A percentile compares a stretch with the other conserved stretches of the same genome.
Evolutionary conservation across 148 eudicot species (phyloP).

Genomic region (Selenicereus undatus): DNA sequence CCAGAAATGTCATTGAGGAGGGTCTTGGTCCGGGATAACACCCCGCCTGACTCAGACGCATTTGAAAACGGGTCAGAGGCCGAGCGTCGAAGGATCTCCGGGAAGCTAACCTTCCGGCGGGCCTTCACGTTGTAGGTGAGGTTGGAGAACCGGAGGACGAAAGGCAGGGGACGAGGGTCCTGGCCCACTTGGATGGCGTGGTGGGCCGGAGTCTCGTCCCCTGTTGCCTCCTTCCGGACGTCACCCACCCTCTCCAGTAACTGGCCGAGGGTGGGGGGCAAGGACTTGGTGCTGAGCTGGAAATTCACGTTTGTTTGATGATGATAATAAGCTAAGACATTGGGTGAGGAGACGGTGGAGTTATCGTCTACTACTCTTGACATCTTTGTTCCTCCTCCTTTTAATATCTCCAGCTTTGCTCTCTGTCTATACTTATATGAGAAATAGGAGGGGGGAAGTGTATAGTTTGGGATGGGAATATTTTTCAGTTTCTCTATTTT

Average conservation of each 20-base stretch:
- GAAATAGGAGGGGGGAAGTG: background rate
- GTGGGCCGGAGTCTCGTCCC: conserved; percentile 60
- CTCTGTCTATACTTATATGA: background rate
- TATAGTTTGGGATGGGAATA: background rate
- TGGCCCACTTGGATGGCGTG: conserved; percentile 37
- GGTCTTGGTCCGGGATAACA: conserved; percentile 35
- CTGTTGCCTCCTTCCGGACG: conserved; percentile 39
- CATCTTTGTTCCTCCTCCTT: conserved; percentile 17
- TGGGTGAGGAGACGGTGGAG: conserved; percentile 10
- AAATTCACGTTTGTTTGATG: conserved; percentile 2
- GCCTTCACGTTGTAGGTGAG: conserved; percentile 27
- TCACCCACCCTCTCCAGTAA: conserved; percentile 58
- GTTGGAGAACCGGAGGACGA: conserved; percentile 21
- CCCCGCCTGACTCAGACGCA: background rate
- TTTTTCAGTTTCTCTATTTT: background rate
- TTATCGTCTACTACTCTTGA: conserved; percentile 40
- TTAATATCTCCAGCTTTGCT: conserved; percentile 20
- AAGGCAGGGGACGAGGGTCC: conserved; percentile 41
- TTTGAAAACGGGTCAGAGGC: background rate
- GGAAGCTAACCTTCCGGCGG: conserved; percentile 26
- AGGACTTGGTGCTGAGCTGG: conserved; percentile 16
- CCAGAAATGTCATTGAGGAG: conserved; percentile 60
- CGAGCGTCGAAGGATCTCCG: background rate
- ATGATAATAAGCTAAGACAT: background rate
- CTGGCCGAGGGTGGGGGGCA: conserved; percentile 52